These are phyloP conservation scores for Corinectria fuckeliana DNA, from an alignment of 2,329 filamentous ascomycete genomes.

Conservation along the genomic window DNA sequence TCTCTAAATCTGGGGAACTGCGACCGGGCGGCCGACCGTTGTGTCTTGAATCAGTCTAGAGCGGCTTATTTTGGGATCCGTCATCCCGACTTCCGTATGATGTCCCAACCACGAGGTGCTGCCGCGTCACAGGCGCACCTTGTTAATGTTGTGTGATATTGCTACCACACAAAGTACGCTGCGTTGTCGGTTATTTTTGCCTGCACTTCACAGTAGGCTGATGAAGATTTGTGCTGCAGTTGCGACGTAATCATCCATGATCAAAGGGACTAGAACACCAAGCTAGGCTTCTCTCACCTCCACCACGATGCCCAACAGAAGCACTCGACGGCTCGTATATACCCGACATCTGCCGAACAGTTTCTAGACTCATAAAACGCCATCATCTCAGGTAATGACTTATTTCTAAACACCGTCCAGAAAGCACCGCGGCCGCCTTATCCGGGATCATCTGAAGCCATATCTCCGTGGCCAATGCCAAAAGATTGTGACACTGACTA, in stretches of 20 bases:
- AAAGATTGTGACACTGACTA: neutral
- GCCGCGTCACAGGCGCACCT: neutral
- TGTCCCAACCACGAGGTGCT: constrained; percentile 2
- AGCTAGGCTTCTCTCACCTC: neutral
- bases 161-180: neutral
- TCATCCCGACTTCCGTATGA: neutral
- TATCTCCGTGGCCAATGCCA: neutral
- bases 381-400: neutral
- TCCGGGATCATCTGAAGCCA: neutral
- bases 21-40: constrained; percentile 9
- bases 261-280: neutral
- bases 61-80: constrained; percentile 11
- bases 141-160: neutral
- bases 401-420: neutral
- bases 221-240: too few species aligned
- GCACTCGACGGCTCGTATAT: too few species aligned
- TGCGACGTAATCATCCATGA: neutral
- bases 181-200: too few species aligned
- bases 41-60: neutral
- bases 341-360: too few species aligned
- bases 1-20: constrained; percentile 18
- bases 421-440: neutral
- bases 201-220: too few species aligned
- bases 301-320: too few species aligned
- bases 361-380: too few species aligned